These are phyloP conservation scores for Eucalyptus tenuipes DNA, from an alignment of 345 rosid genomes.

Conservation along the genomic window DNA sequence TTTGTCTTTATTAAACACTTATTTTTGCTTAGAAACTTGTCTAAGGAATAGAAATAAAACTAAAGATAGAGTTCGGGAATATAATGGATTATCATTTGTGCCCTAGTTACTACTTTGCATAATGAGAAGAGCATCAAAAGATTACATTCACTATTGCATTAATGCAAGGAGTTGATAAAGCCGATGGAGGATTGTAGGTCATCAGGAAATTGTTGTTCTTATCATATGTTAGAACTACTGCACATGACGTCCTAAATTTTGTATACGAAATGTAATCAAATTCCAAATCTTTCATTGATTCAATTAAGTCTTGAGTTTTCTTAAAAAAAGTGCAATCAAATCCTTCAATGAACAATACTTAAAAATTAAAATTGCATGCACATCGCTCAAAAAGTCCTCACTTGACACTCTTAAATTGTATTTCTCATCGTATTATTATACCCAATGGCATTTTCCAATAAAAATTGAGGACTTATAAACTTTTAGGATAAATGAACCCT, in stretches of 20 bases:
- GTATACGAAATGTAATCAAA: neutral
- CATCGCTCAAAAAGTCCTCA: neutral
- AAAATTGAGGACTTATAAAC: neutral
- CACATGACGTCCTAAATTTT: neutral
- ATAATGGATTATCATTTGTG: too few species aligned
- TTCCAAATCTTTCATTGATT: neutral
- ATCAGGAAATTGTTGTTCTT: neutral
- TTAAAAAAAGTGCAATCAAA: neutral
- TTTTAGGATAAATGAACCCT: too few species aligned
- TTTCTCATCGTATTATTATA: neutral
- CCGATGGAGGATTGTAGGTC: neutral
- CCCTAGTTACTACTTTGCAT: neutral
- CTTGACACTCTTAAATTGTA: neutral
- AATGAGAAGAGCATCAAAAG: neutral
- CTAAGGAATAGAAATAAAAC: too few species aligned
- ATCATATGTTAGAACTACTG: neutral
- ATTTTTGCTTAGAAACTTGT: accelerated
- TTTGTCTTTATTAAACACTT: accelerated
- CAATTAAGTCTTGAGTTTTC: neutral
- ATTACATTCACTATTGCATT: neutral
- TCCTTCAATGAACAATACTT: neutral
- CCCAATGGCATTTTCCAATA: neutral
- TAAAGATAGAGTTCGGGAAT: accelerated
- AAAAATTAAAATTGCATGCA: neutral
- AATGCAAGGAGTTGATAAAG: neutral